phyloP scores from a whole-genome alignment of 106 monocot species.

The Dioscorea alata region DNA sequence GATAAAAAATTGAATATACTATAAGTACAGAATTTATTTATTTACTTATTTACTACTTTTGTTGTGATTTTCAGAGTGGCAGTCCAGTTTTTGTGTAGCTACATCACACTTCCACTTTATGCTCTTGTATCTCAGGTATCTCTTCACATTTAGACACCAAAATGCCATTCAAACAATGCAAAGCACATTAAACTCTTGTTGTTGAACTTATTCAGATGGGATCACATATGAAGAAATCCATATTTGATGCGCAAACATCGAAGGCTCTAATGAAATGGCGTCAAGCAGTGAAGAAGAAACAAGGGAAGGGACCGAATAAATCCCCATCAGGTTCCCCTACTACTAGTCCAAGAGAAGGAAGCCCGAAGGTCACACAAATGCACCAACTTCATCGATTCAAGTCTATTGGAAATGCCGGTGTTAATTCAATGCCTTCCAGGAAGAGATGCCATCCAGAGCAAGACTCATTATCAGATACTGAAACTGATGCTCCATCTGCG shows the following conservation, averaged over 20 bases:
- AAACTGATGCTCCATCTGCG: neutral
- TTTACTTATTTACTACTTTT: neutral
- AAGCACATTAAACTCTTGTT: neutral
- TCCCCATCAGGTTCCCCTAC: conserved; percentile 7
- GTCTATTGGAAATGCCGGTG: conserved; percentile 2
- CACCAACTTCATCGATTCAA: conserved; percentile 20
- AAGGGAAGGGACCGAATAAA: neutral
- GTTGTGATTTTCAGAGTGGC: conserved; percentile 23
- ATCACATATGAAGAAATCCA: conserved; percentile 66
- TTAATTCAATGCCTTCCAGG: neutral
- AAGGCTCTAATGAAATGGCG: conserved; percentile 66
- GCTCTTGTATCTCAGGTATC: conserved; percentile 77
- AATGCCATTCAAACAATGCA: neutral
- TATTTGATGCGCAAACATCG: conserved; percentile 69
- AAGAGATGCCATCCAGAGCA: conserved; percentile 13
- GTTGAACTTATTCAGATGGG: conserved; percentile 48
- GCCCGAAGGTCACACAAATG: conserved; percentile 3
- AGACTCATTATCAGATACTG: conserved; percentile 7
- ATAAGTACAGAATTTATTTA: neutral
- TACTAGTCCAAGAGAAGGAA: conserved; percentile 6
- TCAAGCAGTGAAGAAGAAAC: conserved; percentile 34
- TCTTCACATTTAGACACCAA: neutral
- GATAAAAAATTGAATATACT: too few relatives aligned
- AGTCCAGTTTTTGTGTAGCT: conserved; percentile 68
- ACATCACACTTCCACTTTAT: conserved; percentile 79